A percentile compares a stretch with the other conserved stretches of the same genome.
Conservation (phyloP, 352 stramenopile species). For the Aphanomyces invadans region DNA sequence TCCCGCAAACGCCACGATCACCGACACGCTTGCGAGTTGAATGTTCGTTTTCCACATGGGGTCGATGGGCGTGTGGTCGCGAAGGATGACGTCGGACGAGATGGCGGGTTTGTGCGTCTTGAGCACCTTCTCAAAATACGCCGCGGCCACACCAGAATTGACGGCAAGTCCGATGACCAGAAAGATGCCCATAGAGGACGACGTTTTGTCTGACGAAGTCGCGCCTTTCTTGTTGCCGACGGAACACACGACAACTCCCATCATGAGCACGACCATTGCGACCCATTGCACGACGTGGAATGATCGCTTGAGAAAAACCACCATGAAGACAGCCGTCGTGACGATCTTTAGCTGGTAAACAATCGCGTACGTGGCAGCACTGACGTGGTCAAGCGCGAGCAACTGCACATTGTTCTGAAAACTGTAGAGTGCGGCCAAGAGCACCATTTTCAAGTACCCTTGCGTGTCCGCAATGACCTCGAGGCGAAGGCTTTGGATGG, state of each 20-base stretch:
- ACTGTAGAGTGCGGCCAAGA: slow-evolving; percentile 77
- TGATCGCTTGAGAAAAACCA: slow-evolving; percentile 73
- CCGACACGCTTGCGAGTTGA: slow-evolving; percentile 73
- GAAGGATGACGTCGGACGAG: slow-evolving; percentile 48
- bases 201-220: neutral
- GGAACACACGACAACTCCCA: slow-evolving; percentile 70
- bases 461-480: slow-evolving; percentile 71
- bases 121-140: slow-evolving; percentile 84
- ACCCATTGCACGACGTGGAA: slow-evolving; percentile 78
- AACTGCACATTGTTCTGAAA: slow-evolving; percentile 83
- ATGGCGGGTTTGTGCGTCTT: slow-evolving; percentile 75
- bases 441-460: slow-evolving; percentile 74
- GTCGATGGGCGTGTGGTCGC: slow-evolving; percentile 44
- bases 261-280: slow-evolving; percentile 80
- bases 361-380: slow-evolving; percentile 84
- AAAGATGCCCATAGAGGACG: slow-evolving; percentile 47
- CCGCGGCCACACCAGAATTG: slow-evolving; percentile 75
- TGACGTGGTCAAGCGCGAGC: slow-evolving; percentile 80
- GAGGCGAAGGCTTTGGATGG: slow-evolving; percentile 50
- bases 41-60: slow-evolving; percentile 77
- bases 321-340: slow-evolving; percentile 84
- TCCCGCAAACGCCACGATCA: slow-evolving; percentile 59
- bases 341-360: slow-evolving; percentile 89
- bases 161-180: slow-evolving; percentile 70
- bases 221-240: slow-evolving; percentile 73